Conservation (phyloP, 805 yeast species). For the Brettanomyces naardenensis region DNA sequence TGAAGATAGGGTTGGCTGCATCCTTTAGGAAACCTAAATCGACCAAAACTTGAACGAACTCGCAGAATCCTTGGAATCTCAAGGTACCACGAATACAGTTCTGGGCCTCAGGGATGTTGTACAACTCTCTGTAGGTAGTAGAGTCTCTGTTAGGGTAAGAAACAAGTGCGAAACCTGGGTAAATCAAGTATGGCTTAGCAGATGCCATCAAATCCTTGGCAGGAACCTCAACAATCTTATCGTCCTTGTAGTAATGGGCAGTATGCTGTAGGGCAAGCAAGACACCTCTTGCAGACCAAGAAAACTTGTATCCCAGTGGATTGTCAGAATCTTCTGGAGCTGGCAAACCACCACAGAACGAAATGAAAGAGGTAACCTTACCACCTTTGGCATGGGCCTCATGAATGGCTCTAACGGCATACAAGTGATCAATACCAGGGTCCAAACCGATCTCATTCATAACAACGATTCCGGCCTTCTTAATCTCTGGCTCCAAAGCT, state of each 20-base stretch:
- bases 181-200: slow-evolving; percentile 91
- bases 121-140: slow-evolving; percentile 84
- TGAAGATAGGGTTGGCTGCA: slow-evolving; percentile 52
- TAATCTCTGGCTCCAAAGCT: slow-evolving; percentile 78
- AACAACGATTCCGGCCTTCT: slow-evolving; percentile 92
- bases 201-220: slow-evolving; percentile 92
- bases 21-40: slow-evolving; percentile 91
- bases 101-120: slow-evolving; percentile 94
- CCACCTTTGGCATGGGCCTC: slow-evolving; percentile 92
- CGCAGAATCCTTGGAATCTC: slow-evolving; percentile 98
- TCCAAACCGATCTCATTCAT: slow-evolving; percentile 99
- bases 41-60: slow-evolving; percentile 89
- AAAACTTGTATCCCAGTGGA: slow-evolving; percentile 97
- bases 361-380: slow-evolving; percentile 85
- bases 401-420: slow-evolving; percentile 96
- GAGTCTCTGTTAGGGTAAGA: slow-evolving; percentile 98
- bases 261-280: slow-evolving; percentile 89
- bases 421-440: slow-evolving; percentile 97
- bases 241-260: slow-evolving; percentile 85
- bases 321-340: slow-evolving; percentile 97
- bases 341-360: slow-evolving; percentile 98
- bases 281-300: slow-evolving; percentile 99
- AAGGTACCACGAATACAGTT: slow-evolving; percentile 95
- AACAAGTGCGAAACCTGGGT: slow-evolving; percentile 92
- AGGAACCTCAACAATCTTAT: slow-evolving; percentile 67